Evolutionary conservation across 2,329 filamentous ascomycete species (phyloP).

Genomic region (Diaporthe citriasiana): DNA sequence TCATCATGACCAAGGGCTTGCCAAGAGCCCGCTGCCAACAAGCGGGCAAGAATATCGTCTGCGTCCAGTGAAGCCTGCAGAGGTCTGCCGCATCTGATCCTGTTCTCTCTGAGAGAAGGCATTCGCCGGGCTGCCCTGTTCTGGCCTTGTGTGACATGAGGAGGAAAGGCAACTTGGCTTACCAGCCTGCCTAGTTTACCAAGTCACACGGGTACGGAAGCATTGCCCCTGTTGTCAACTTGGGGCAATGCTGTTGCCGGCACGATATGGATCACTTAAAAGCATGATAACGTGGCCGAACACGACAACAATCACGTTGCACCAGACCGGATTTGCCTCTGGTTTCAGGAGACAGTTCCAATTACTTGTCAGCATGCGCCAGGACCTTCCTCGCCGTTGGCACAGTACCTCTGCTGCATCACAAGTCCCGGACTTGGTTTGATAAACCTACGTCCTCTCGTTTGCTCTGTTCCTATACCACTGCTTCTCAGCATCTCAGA

Average conservation of each 20-base stretch:
- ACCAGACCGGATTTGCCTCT: neutral
- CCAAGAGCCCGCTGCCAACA: conserved; percentile 17
- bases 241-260: neutral
- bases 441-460: neutral
- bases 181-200: neutral
- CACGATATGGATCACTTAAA: neutral
- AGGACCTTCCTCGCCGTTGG: neutral
- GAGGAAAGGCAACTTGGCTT: neutral
- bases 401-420: neutral
- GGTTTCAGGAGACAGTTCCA: neutral
- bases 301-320: neutral
- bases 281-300: neutral
- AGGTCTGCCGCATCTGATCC: conserved; percentile 14
- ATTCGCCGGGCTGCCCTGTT: neutral
- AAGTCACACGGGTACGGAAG: neutral
- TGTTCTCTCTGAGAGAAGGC: neutral
- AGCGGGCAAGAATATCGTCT: neutral
- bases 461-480: neutral
- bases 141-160: conserved; percentile 2
- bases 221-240: neutral
- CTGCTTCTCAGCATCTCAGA: conserved; percentile 7
- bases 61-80: conserved; percentile 20
- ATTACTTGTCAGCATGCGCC: neutral
- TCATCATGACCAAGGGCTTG: conserved; percentile 11
- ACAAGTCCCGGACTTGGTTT: neutral